Base-by-base conservation (phyloP, 106 monocot genomes). In the Narthecium ossifragum region DNA sequence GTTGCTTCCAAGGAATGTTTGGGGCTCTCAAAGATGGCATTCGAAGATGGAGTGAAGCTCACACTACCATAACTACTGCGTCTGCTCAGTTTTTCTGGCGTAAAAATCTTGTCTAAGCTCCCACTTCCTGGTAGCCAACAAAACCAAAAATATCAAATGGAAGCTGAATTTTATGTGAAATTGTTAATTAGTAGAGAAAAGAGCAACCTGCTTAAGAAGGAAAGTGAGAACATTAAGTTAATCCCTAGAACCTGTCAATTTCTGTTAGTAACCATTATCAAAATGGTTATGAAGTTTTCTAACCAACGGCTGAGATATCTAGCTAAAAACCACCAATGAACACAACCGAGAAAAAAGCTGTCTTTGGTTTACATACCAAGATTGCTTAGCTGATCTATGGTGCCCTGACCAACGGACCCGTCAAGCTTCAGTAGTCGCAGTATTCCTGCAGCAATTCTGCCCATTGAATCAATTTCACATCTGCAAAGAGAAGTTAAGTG, bases 361-460 rank as follows among this genome's bases (percentile, higher is more conserved):
- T 40, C 40, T 13, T 13, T 40, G 8, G 40, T 8, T 51, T 30
- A 69, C 62, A 60, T 83, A 94, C 94, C 94, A 22, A 96, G 75
- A 67, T 83, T 90, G 52, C 90, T 81, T 38, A 96, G 90, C 63
- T 90, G 90, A 65, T 90, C 71, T 34, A 96, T 73, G 22, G 96
- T 70, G 34, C 73, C 70, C 53, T 67, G 81, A 32, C 96, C 90
- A 34, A 96, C 68, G 15, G 94, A 90, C 40, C 80, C 76, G 27
- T 96, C 94, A 41, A 96, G 90, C 61, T 86, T 90, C 47, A 96
- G 66, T 21, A 96, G 51, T 17, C 85, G 77, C 32, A 96, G 58
- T 62, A 90, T 74, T 51, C 83, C 94, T 34, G 90, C 94, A 52
- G 90, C 67, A 70, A 96, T 90, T 72, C 94, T 80, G 30, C 94